These are phyloP conservation scores for Orbilia javanica DNA, from an alignment of 2,329 filamentous ascomycete species.

Conservation along the genomic window DNA sequence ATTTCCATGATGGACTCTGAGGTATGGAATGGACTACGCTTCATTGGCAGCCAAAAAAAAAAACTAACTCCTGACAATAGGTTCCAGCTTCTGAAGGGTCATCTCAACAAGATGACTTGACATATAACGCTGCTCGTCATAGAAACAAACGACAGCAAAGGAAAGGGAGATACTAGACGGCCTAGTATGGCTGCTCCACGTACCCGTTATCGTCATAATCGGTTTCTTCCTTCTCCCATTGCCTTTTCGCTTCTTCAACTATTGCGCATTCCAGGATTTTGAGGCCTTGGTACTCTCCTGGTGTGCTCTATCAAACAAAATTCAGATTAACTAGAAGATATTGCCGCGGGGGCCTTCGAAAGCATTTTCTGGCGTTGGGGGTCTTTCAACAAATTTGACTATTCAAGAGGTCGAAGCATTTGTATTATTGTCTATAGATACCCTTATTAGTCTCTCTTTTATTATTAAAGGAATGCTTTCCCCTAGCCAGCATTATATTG, in stretches of 20 bases:
- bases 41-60: neutral
- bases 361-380: neutral
- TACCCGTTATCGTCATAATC: too few species aligned
- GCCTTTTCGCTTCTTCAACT: too few species aligned
- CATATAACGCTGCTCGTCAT: constrained; percentile 13
- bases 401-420: neutral
- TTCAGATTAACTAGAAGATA: neutral
- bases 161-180: neutral
- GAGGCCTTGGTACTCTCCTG: too few species aligned
- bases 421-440: neutral
- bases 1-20: neutral
- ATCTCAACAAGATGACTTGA: constrained; percentile 1
- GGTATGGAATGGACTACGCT: neutral
- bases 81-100: neutral
- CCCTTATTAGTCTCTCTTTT: neutral
- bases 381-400: neutral
- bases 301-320: neutral
- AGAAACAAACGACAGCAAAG: neutral
- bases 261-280: too few species aligned
- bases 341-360: neutral
- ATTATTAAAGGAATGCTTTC: neutral
- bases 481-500: neutral
- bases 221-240: too few species aligned
- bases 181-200: neutral
- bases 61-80: neutral